Base-by-base conservation (phyloP, 495 filamentous ascomycete genomes). In the Aspergillus sclerotiicarbonarius region DNA sequence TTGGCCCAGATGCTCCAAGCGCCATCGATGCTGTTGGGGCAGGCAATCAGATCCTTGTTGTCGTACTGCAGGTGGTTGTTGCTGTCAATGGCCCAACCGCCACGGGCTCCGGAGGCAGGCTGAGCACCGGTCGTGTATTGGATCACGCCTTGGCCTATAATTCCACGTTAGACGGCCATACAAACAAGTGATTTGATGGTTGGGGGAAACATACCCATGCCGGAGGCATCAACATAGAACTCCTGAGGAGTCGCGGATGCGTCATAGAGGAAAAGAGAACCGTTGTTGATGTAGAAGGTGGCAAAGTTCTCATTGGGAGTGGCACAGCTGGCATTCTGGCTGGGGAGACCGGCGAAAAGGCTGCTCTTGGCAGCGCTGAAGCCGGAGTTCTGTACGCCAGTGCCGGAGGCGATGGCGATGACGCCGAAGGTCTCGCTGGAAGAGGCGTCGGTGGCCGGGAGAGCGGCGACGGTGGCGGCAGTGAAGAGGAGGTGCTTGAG, bases 141-240 rank as follows among this genome's bases (percentile, higher is more conserved):
- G 55, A 82, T 66, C 33, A 70, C 72, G 46, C 81, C 81, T 55
- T 80, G 78, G 57, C 77, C 80, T 75, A 48, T 51, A 41, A 10
- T 6, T 30, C 4, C 16, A 50, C 0, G 35, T n/a, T 25, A 12
- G 15, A 39, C 35, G 13, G 0, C 15, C 10, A 13, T 44, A 16
- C 16, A 21, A 8, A 33, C 19, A 32, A 25, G 15, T n/a, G 46
- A 16, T 1, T 31, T 9, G 10, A 19, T 6, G 29, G n/a, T 18
- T 4, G 29, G 32, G 35, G 31, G 51, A 19, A n/a, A 51, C 62
- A n/a, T 67, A 70, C 71, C 71, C 79, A 82, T 82, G 62, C 79
- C 80, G 43, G 80, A 82, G 48, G 77, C 77, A 58, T 84, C 81
- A 37, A 76, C 78, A 52, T 66, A 79, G 55, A 82, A 60, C 65